A percentile compares a stretch with the other conserved stretches of the same genome.
These are phyloP conservation scores for Penicillium sp. DNA, from an alignment of 2,329 filamentous ascomycete genomes.

Conservation along the genomic window DNA sequence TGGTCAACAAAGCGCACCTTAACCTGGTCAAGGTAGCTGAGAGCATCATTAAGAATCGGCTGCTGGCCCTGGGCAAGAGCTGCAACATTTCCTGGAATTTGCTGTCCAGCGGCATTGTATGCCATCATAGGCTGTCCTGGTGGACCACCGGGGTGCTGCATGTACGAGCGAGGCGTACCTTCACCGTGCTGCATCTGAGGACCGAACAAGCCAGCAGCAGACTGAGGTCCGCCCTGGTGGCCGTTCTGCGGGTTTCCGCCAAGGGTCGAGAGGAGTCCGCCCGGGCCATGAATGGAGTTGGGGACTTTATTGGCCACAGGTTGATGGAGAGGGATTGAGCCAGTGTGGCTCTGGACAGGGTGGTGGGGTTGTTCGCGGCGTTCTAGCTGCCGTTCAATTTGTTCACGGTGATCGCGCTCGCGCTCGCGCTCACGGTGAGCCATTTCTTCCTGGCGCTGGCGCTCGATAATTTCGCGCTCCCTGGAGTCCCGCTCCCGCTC, in stretches of 20 bases:
- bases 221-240: slow-evolving; percentile 55
- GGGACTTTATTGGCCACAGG: slow-evolving; percentile 80
- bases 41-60: slow-evolving; percentile 77
- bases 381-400: slow-evolving; percentile 59
- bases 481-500: slow-evolving; percentile 52
- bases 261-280: slow-evolving; percentile 77
- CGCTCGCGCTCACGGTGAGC: slow-evolving; percentile 47
- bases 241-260: slow-evolving; percentile 58
- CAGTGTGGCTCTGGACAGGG: slow-evolving; percentile 81
- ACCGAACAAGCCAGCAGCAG: slow-evolving; percentile 59
- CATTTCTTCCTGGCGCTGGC: slow-evolving; percentile 56
- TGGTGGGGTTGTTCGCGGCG: slow-evolving; percentile 61
- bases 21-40: slow-evolving; percentile 96
- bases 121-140: slow-evolving; percentile 54
- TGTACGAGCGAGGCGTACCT: slow-evolving; percentile 52
- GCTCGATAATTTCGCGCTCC: slow-evolving; percentile 52
- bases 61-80: slow-evolving; percentile 74
- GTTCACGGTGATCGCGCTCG: slow-evolving; percentile 53
- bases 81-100: slow-evolving; percentile 51
- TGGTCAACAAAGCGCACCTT: slow-evolving; percentile 98
- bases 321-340: slow-evolving; percentile 88
- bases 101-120: slow-evolving; percentile 45
- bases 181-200: slow-evolving; percentile 63
- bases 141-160: slow-evolving; percentile 61
- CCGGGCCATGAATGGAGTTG: slow-evolving; percentile 85